A percentile compares a stretch with the other conserved stretches of the same genome.
phyloP scores from a whole-genome alignment of 108 stramenopile genomes.

The Nannochloropsis gaditana region DNA sequence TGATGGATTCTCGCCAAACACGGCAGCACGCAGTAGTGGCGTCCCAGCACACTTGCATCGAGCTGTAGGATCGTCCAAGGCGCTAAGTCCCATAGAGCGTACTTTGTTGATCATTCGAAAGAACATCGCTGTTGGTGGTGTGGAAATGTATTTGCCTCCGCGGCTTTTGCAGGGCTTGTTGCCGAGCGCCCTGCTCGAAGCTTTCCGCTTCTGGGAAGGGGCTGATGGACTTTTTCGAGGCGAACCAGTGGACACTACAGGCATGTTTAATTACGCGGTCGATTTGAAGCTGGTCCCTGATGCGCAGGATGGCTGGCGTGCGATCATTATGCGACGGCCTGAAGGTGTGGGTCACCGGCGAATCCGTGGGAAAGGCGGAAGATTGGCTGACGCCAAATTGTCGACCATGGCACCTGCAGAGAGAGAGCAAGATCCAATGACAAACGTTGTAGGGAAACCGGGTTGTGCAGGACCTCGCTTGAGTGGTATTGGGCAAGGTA shows the following conservation, averaged over 20 bases:
- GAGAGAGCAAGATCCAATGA: not conserved
- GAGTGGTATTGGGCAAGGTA: not conserved
- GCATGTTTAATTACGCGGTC: not conserved
- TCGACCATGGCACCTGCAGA: not conserved
- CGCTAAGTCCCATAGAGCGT: not conserved
- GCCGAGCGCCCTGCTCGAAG: constrained; percentile 10
- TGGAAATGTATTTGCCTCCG: constrained; percentile 1
- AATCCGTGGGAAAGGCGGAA: not conserved
- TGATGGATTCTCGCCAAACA: not conserved
- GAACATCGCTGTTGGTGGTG: not conserved
- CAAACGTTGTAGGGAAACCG: not conserved
- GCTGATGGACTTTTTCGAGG: not conserved
- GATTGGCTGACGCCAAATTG: not conserved
- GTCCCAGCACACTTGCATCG: not conserved
- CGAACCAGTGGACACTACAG: not conserved
- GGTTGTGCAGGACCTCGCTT: not conserved
- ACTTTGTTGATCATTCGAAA: not conserved
- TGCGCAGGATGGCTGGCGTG: not conserved
- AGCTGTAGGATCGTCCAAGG: constrained; percentile 12
- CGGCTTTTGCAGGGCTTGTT: not conserved
- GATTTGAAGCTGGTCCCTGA: not conserved
- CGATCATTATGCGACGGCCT: not conserved
- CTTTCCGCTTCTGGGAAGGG: not conserved
- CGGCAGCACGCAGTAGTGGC: not conserved
- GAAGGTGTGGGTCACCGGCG: not conserved